phyloP scores from a whole-genome alignment of 2,329 filamentous ascomycete species.

The Monosporascus sp. region DNA sequence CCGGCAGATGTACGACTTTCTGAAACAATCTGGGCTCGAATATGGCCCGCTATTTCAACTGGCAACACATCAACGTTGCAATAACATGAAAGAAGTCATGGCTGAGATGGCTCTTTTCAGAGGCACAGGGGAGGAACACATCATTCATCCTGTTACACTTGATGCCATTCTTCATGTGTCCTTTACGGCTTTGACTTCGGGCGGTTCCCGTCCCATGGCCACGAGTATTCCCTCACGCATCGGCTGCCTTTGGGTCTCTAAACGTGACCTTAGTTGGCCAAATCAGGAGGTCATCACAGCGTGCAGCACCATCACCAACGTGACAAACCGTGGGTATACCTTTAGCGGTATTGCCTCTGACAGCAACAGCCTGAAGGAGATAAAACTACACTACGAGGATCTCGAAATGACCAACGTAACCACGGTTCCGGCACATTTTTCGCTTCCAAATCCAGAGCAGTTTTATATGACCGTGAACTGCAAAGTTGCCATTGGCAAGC shows the following conservation, averaged over 20 bases:
- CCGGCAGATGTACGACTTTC: slow-evolving; percentile 3
- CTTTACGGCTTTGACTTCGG: slow-evolving; percentile 5
- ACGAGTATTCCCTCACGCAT: slow-evolving; percentile 8
- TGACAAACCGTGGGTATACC: slow-evolving; percentile 1
- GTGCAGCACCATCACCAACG: background rate
- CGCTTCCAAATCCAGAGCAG: slow-evolving; percentile 2
- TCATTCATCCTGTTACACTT: slow-evolving; percentile 10
- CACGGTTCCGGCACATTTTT: background rate
- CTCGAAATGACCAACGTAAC: slow-evolving; percentile 4
- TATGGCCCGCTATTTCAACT: slow-evolving; percentile 5
- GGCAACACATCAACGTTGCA: slow-evolving; percentile 1
- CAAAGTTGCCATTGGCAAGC: slow-evolving; percentile 4
- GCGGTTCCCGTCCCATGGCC: slow-evolving; percentile 5
- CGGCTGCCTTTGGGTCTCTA: slow-evolving; percentile 7
- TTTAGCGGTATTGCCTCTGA: slow-evolving; percentile 1
- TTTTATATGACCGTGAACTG: slow-evolving; percentile 9
- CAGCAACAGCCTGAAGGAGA: background rate
- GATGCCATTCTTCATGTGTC: slow-evolving; percentile 8
- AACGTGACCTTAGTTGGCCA: background rate
- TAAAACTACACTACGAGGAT: slow-evolving; percentile 7
- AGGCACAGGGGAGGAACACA: background rate
- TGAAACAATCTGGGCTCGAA: slow-evolving; percentile 2
- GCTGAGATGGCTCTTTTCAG: slow-evolving; percentile 1
- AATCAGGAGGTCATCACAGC: background rate
- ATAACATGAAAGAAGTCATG: background rate